A percentile compares a stretch with the other conserved stretches of the same genome.
Evolutionary conservation across 2,329 filamentous ascomycete genomes (phyloP).

Genomic region (Exophiala aquamarina): DNA sequence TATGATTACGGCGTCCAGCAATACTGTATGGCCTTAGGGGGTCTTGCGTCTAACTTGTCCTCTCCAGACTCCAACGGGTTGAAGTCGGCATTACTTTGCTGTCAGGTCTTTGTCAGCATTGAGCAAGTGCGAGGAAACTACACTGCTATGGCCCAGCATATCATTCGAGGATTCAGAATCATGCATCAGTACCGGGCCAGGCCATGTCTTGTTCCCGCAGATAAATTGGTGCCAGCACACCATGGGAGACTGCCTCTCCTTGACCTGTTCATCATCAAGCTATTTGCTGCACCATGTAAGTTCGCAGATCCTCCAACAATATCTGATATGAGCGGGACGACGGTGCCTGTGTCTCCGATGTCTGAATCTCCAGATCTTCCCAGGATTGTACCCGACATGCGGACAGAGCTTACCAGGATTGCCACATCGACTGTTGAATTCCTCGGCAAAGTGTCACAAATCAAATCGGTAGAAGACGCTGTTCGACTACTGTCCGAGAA

Average conservation of each 20-base stretch:
- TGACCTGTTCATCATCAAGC: constrained; percentile 45
- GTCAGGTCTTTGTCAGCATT: constrained; percentile 50
- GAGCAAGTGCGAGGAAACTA: constrained; percentile 46
- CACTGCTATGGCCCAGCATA: constrained; percentile 44
- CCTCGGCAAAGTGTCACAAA: constrained; percentile 32
- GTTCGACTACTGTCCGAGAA: constrained; percentile 33
- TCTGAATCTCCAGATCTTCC: constrained; percentile 29
- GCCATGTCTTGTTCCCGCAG: constrained; percentile 31
- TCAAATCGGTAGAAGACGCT: constrained; percentile 28
- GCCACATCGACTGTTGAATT: constrained; percentile 35
- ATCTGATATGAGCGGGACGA: constrained; percentile 16
- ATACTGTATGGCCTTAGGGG: constrained; percentile 43
- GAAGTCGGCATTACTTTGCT: constrained; percentile 46
- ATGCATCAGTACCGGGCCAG: constrained; percentile 44
- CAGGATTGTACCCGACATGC: constrained; percentile 39
- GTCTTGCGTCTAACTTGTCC: constrained; percentile 42
- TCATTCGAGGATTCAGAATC: constrained; percentile 46
- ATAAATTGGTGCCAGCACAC: constrained; percentile 35
- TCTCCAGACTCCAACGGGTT: constrained; percentile 32
- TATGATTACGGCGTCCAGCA: constrained; percentile 43
- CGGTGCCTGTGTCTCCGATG: constrained; percentile 23
- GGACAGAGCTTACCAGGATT: constrained; percentile 36
- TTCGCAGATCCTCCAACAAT: constrained; percentile 36
- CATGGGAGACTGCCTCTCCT: constrained; percentile 39
- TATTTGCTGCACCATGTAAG: constrained; percentile 45